Evolutionary conservation across 1,284 basidiomycete species (phyloP).

Genomic region (Malassezia japonica): DNA sequence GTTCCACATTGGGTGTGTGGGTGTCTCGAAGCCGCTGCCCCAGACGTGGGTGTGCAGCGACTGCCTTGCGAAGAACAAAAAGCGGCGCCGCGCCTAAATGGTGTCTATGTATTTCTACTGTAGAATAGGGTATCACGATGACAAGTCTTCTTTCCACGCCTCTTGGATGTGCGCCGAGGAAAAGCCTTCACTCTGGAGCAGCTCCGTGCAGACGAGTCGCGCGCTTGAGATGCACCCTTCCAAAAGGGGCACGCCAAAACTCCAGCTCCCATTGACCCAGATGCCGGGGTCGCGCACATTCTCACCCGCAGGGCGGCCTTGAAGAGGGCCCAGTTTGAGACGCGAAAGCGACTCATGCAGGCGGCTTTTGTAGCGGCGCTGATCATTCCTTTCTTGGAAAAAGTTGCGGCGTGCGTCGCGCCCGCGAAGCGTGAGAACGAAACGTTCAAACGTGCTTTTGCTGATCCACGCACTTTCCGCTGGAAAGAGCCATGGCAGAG

Average conservation of each 20-base stretch:
- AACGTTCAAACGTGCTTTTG: slow-evolving; percentile 27
- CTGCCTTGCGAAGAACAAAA: slow-evolving; percentile 16
- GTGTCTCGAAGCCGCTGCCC: slow-evolving; percentile 43
- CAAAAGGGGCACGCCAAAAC: slow-evolving; percentile 26
- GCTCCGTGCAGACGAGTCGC: slow-evolving; percentile 12
- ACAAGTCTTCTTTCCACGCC: not conserved
- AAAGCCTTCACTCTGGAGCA: slow-evolving; percentile 8
- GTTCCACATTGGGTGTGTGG: slow-evolving; percentile 47
- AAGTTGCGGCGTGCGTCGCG: slow-evolving; percentile 12
- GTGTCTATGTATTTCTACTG: slow-evolving; percentile 14
- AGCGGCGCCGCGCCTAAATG: slow-evolving; percentile 5
- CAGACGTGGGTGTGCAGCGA: slow-evolving; percentile 33
- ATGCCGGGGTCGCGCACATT: no score
- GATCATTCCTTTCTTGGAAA: slow-evolving; percentile 10
- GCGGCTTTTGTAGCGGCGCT: no score
- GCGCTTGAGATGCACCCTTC: slow-evolving; percentile 25
- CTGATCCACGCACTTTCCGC: slow-evolving; percentile 18
- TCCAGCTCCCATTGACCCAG: slow-evolving; percentile 26
- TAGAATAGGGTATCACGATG: no score
- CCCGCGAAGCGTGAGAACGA: slow-evolving; percentile 20
- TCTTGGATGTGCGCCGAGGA: not conserved
- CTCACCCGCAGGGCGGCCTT: slow-evolving; percentile 1
- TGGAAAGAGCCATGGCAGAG: slow-evolving; percentile 21
- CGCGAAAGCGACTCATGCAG: no score
- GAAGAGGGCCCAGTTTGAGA: slow-evolving; percentile 4